Percentiles rank a stretch among this genome's conserved stretches.
phyloP scores from a whole-genome alignment of 176 grass and related monocot genomes.

The Triticum timopheevii region DNA sequence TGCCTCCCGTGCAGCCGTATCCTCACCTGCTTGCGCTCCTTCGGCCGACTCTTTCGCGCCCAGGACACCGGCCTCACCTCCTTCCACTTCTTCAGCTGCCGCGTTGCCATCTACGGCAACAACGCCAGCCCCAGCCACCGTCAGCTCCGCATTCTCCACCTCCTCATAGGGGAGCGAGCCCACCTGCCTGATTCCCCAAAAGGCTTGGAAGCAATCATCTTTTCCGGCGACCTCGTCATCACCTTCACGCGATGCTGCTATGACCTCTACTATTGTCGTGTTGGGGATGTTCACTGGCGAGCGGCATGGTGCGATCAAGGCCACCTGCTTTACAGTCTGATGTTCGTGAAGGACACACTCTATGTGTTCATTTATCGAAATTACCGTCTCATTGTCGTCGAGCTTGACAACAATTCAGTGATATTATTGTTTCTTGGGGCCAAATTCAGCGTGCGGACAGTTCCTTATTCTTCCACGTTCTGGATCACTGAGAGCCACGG shows the following conservation, averaged over 20 bases:
- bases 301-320: not conserved
- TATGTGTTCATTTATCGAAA: constrained; percentile 26
- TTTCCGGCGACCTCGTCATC: not conserved
- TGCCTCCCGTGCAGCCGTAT: too few relatives aligned
- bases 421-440: constrained; percentile 27
- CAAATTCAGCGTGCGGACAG: not conserved
- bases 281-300: constrained; percentile 16
- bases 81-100: not conserved
- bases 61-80: too few relatives aligned
- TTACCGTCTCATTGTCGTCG: constrained; percentile 13
- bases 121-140: too few relatives aligned
- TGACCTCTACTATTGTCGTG: not conserved
- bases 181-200: not conserved
- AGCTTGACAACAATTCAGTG: constrained; percentile 3
- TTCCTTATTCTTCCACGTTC: not conserved
- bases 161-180: not conserved
- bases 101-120: not conserved
- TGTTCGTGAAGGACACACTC: constrained; percentile 49
- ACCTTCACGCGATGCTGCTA: fast-evolving
- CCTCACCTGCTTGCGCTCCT: too few relatives aligned
- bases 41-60: too few relatives aligned
- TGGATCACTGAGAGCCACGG: constrained; percentile 6
- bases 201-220: not conserved
- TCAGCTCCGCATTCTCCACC: not conserved
- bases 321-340: constrained; percentile 26